Evolutionary conservation across 441 rosid genomes (phyloP).

Genomic region (Raphanus hybrid): DNA sequence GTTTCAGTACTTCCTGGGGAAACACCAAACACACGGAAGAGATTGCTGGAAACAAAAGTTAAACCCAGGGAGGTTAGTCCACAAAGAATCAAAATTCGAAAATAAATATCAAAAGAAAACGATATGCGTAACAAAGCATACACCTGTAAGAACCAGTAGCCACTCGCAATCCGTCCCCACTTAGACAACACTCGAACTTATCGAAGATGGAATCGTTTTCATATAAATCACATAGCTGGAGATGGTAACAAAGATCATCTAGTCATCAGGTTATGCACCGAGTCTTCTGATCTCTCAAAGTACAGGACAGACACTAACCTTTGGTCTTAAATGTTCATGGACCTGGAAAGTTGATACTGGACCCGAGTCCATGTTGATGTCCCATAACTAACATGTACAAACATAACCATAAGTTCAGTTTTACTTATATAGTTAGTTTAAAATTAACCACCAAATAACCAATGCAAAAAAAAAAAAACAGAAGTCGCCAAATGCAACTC

Average conservation of each 20-base stretch:
- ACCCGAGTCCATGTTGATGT: constrained; percentile 47
- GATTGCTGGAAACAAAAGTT: constrained; percentile 60
- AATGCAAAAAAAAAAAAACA: neutral
- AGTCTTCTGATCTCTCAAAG: neutral
- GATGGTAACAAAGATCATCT: neutral
- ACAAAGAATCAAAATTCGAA: neutral
- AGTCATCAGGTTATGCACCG: constrained; percentile 3
- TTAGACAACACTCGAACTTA: constrained; percentile 93
- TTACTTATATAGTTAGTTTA: constrained; percentile 4
- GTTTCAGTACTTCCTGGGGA: constrained; percentile 72
- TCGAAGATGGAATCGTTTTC: constrained; percentile 90
- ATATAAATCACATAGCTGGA: constrained; percentile 44
- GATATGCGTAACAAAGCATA: too few species aligned
- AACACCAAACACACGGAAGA: constrained; percentile 91
- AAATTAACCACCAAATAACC: constrained; percentile 9
- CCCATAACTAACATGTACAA: constrained; percentile 40
- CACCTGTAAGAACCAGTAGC: constrained; percentile 98
- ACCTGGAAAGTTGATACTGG: constrained; percentile 45
- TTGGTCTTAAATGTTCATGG: constrained; percentile 43
- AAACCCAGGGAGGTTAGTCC: constrained; percentile 14
- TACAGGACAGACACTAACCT: constrained; percentile 37
- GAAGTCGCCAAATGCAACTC: constrained; percentile 8
- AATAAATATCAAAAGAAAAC: constrained; percentile 1
- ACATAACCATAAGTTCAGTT: constrained; percentile 10
- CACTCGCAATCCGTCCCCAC: constrained; percentile 90